phyloP scores from a whole-genome alignment of 2,329 filamentous ascomycete species.

The Diaporthe velutina region DNA sequence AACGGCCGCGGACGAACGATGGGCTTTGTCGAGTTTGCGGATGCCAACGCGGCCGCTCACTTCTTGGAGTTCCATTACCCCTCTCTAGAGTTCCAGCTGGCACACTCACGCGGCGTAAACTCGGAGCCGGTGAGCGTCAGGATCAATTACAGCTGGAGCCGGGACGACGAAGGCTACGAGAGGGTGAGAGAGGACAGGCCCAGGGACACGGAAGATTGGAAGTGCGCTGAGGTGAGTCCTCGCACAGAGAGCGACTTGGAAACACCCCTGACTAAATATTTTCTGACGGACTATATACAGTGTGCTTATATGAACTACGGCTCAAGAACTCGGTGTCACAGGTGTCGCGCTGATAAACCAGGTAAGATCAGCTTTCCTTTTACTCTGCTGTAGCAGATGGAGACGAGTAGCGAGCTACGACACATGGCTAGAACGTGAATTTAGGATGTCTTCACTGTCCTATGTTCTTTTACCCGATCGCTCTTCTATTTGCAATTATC shows the following conservation, averaged over 20 bases:
- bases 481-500: neutral
- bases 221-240: conserved; percentile 51
- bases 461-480: neutral
- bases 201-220: conserved; percentile 53
- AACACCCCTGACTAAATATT: neutral
- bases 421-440: neutral
- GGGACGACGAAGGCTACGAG: conserved; percentile 45
- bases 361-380: conserved; percentile 53
- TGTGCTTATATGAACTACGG: conserved; percentile 70
- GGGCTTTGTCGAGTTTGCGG: conserved; percentile 57
- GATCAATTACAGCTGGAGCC: conserved; percentile 52
- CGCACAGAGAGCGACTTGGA: neutral
- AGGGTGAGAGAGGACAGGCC: conserved; percentile 30
- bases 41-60: conserved; percentile 53
- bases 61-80: conserved; percentile 55
- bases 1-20: conserved; percentile 48
- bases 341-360: conserved; percentile 67
- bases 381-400: neutral
- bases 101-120: conserved; percentile 47
- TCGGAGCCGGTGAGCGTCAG: conserved; percentile 48
- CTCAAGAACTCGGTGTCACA: conserved; percentile 67
- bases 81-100: conserved; percentile 50
- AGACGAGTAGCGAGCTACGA: too few relatives aligned
- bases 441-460: neutral
- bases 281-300: conserved; percentile 48